Conservation (phyloP, 179 eudicot genomes). For the Patellifolia procumbens region DNA sequence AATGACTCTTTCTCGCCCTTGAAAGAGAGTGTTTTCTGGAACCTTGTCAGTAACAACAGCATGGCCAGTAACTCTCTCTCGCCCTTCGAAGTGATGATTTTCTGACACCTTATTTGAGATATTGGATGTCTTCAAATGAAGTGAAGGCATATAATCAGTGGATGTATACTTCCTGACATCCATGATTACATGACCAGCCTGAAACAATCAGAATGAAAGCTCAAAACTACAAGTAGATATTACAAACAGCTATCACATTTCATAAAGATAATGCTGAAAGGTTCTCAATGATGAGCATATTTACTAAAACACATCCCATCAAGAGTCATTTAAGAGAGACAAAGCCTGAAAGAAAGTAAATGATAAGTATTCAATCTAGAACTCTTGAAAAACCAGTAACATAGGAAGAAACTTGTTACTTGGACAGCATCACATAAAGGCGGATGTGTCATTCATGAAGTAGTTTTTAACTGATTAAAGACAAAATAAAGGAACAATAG, state of each 20-base stretch:
- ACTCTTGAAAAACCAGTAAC: neutral
- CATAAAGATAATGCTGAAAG: neutral
- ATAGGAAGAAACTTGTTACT: neutral
- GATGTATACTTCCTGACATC: slow-evolving; percentile 52
- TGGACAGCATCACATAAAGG: neutral
- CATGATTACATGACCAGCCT: slow-evolving; percentile 55
- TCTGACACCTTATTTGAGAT: slow-evolving; percentile 43
- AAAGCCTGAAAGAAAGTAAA: neutral
- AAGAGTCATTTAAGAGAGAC: neutral
- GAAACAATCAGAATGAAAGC: slow-evolving; percentile 32
- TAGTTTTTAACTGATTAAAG: neutral
- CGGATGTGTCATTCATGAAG: neutral
- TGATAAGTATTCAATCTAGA: neutral
- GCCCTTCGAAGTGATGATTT: slow-evolving; percentile 46
- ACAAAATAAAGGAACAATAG: neutral
- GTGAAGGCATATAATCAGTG: slow-evolving; percentile 36
- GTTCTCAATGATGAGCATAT: neutral
- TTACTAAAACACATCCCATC: neutral
- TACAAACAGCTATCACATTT: neutral
- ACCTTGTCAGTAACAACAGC: slow-evolving; percentile 45
- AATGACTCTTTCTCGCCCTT: slow-evolving; percentile 43
- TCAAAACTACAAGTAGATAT: slow-evolving; percentile 1
- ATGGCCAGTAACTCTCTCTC: slow-evolving; percentile 38
- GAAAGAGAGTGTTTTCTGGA: slow-evolving; percentile 40
- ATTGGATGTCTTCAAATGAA: slow-evolving; percentile 37